These are phyloP conservation scores for Trichoderma atrobrunneum DNA, from an alignment of 2,329 filamentous ascomycete genomes.

Conservation along the genomic window DNA sequence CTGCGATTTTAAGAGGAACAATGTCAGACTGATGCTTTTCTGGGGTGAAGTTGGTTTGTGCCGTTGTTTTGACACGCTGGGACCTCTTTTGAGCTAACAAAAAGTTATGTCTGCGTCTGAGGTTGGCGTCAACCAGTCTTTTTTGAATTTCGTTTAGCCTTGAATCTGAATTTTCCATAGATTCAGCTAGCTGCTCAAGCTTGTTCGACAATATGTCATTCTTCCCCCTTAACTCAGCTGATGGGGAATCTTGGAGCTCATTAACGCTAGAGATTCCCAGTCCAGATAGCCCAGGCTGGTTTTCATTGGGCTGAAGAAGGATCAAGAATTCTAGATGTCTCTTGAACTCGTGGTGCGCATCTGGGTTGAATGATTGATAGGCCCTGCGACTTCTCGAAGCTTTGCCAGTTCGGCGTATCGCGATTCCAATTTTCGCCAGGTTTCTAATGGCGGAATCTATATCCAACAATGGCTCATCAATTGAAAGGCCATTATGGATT, in stretches of 20 bases:
- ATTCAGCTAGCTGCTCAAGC: neutral
- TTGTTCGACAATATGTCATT: neutral
- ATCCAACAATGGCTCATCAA: neutral
- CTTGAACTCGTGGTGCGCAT: neutral
- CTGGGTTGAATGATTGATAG: neutral
- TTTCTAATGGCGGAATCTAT: neutral
- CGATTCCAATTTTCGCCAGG: neutral
- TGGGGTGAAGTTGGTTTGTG: neutral
- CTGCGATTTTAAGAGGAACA: neutral
- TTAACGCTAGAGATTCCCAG: neutral
- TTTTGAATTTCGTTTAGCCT: neutral
- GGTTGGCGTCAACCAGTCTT: neutral
- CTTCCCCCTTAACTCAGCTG: neutral
- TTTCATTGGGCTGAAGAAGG: neutral
- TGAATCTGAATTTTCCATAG: neutral
- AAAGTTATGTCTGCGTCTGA: neutral
- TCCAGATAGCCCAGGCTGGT: neutral
- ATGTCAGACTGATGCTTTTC: neutral
- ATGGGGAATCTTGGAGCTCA: neutral
- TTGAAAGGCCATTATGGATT: neutral
- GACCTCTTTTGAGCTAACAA: neutral
- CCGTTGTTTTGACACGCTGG: neutral
- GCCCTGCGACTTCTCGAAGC: neutral
- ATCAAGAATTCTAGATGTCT: neutral
- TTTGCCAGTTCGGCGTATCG: neutral